phyloP scores from a whole-genome alignment of 192 early-diverging fungal genomes.

The Coemansia sp. region DNA sequence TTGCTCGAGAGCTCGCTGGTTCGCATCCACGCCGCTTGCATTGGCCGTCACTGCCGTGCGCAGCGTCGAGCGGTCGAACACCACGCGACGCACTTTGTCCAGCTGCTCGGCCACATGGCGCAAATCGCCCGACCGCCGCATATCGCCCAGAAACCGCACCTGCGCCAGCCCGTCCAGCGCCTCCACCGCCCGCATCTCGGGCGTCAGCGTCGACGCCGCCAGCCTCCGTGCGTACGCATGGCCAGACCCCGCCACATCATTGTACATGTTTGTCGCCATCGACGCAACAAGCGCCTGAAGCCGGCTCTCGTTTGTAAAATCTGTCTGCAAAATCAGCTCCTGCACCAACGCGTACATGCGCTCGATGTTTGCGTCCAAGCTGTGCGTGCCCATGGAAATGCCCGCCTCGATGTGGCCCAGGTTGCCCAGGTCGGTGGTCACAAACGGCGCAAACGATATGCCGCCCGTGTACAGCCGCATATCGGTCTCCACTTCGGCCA shows the following conservation, averaged over 20 bases:
- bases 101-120: constrained; percentile 63
- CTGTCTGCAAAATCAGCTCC: constrained; percentile 70
- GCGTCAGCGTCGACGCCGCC: constrained; percentile 63
- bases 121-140: constrained; percentile 64
- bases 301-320: constrained; percentile 70
- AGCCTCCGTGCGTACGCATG: constrained; percentile 78
- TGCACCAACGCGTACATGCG: constrained; percentile 71
- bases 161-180: constrained; percentile 61
- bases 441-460: constrained; percentile 65
- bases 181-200: constrained; percentile 56
- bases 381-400: constrained; percentile 63
- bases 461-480: constrained; percentile 86
- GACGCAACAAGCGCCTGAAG: constrained; percentile 74
- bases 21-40: constrained; percentile 24
- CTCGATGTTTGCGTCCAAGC: constrained; percentile 71
- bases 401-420: constrained; percentile 66
- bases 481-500: constrained; percentile 84
- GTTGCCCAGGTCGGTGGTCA: constrained; percentile 65
- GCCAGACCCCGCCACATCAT: constrained; percentile 78
- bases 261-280: constrained; percentile 71
- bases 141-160: constrained; percentile 75
- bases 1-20: constrained; percentile 36
- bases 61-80: constrained; percentile 44
- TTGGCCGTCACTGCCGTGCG: constrained; percentile 48
- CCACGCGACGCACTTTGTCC: constrained; percentile 46